Percentiles rank a stretch among this genome's conserved stretches.
These are phyloP conservation scores for Salix udensis DNA, from an alignment of 345 rosid genomes.

Conservation along the genomic window DNA sequence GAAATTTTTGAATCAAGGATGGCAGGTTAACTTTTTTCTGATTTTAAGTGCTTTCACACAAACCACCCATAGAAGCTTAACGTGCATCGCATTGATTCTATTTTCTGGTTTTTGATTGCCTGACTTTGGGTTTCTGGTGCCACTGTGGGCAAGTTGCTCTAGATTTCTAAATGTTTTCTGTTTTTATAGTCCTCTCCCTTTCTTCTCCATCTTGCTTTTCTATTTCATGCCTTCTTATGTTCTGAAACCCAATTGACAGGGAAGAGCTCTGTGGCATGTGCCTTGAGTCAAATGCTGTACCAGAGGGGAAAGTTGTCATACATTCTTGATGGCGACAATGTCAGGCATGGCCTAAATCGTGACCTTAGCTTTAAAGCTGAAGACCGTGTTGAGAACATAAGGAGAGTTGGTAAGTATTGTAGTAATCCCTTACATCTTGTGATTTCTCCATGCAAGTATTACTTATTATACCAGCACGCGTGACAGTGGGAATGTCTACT, in stretches of 20 bases:
- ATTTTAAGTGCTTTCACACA: not conserved
- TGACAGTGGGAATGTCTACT: not conserved
- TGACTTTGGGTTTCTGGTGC: not conserved
- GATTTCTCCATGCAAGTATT: not conserved
- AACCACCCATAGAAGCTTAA: not conserved
- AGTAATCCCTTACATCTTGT: not conserved
- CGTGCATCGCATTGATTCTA: not conserved
- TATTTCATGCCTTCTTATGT: not conserved
- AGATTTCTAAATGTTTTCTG: not conserved
- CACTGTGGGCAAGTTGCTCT: not conserved
- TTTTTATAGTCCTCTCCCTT: not conserved
- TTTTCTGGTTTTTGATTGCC: not conserved
- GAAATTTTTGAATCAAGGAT: not conserved
- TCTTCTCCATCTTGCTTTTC: not conserved
- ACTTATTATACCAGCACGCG: not conserved
- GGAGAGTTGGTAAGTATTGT: constrained; percentile 26
- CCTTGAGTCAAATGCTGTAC: constrained; percentile 23
- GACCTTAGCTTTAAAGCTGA: constrained; percentile 29
- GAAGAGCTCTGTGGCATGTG: constrained; percentile 29
- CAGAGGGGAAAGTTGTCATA: constrained; percentile 26
- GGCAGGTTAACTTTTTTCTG: not conserved
- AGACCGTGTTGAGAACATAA: constrained; percentile 29
- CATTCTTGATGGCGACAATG: constrained; percentile 32
- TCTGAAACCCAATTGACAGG: constrained; percentile 7
- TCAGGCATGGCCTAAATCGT: constrained; percentile 26